Evolutionary conservation across 1,284 basidiomycete species (phyloP), one percentile per base, ranked within the genome.

Genomic region (Rhodofomes roseus): DNA sequence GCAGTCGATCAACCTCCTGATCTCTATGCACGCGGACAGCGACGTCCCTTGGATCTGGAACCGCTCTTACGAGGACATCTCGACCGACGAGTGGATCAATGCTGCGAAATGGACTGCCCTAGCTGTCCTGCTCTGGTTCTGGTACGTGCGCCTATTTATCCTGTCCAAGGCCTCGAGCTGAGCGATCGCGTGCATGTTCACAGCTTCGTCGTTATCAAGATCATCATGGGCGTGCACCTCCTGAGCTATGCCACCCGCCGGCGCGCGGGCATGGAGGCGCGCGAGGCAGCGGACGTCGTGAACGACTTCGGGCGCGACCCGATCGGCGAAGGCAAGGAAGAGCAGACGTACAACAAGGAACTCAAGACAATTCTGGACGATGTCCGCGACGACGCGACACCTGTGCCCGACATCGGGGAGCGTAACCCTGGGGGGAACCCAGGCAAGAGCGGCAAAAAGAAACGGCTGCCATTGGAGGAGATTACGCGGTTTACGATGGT

Each of bases 401-500:
- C 79, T 11, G 81, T 86, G 9, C 81, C 87, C 14, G 91, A 93
- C 66, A 86, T 90, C 57, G 89, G 87, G 1, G 89, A 90, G 70
- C 79, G 79, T 44, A 76, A 73, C 58, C 68, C 75, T 2, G 61
- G 56, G 7, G 61, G 60, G 20, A 64, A 56, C 22, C 59, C 63
- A 16, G 61, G 58, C 34, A 66, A 63, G 52, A 75, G 71, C 39
- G 75, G 80, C 37, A 84, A 85, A 74, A 86, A 79, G 67, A 86
- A 84, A 63, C 73, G 79, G 60, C 81, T 90, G 62, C 83, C 84
- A 59, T 73, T 96, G 60, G 93, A 96, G 70, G 93, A 96, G 67
- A 81, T 96, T 60, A 95, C 92, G 40, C 76, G 94, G 60, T 96
- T 91, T 78, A 95, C 93, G 23, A 96, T 96, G 94, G 90, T 95